Conservation (phyloP, 768 basidiomycete species). For the Psilocybe tampanensis region DNA sequence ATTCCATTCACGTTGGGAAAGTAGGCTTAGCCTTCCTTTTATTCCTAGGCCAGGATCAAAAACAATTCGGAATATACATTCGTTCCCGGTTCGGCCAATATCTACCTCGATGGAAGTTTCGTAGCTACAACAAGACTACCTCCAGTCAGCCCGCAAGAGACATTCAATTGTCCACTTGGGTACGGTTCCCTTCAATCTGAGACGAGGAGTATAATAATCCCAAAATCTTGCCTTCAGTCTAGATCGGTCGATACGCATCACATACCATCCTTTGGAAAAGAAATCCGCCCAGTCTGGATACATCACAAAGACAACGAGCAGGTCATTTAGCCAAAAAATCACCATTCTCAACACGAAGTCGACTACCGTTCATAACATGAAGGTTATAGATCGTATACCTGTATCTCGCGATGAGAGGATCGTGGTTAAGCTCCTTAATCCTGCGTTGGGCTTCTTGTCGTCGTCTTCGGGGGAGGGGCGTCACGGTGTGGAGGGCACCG, state of each 20-base stretch:
- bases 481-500: not conserved
- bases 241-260: slow-evolving; percentile 42
- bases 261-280: slow-evolving; percentile 39
- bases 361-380: slow-evolving; percentile 31
- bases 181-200: slow-evolving; percentile 12
- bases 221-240: slow-evolving; percentile 25
- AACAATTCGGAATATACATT: slow-evolving; percentile 44
- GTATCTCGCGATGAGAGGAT: slow-evolving; percentile 39
- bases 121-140: slow-evolving; percentile 42
- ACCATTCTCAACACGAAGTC: slow-evolving; percentile 43
- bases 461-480: too few relatives aligned
- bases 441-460: not conserved
- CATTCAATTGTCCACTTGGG: slow-evolving; percentile 43
- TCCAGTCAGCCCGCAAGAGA: slow-evolving; percentile 38
- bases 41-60: slow-evolving; percentile 41
- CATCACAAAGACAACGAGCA: slow-evolving; percentile 33
- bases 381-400: slow-evolving; percentile 42
- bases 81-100: slow-evolving; percentile 37
- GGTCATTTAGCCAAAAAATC: slow-evolving; percentile 38
- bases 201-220: not conserved
- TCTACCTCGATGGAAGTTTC: slow-evolving; percentile 55
- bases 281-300: slow-evolving; percentile 36
- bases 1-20: not conserved
- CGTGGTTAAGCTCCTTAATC: slow-evolving; percentile 29
- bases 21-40: not conserved